Percentiles rank a stretch among this genome's conserved stretches.
phyloP scores from a whole-genome alignment of 2,329 filamentous ascomycete species.

The Alternaria angustiovoidea region DNA sequence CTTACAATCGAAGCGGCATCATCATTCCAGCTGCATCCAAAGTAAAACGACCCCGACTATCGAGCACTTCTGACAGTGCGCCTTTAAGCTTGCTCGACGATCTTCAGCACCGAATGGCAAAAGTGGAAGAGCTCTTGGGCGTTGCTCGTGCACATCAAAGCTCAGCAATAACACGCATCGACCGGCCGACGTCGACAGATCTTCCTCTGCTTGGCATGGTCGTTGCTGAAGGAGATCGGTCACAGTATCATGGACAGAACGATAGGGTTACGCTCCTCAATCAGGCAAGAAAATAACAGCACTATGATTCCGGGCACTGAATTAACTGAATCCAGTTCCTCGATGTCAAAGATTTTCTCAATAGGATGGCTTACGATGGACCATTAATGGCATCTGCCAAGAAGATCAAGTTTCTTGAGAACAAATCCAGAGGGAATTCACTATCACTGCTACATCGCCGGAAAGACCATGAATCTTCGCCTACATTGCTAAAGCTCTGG shows the following conservation, averaged over 20 bases:
- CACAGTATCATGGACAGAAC: slow-evolving; percentile 31
- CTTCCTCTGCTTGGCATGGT: slow-evolving; percentile 24
- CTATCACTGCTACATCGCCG: slow-evolving; percentile 14
- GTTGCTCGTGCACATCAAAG: slow-evolving; percentile 6
- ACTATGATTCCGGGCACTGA: background rate
- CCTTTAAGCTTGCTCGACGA: slow-evolving; percentile 19
- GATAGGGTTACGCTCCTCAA: slow-evolving; percentile 31
- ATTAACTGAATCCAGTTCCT: slow-evolving; percentile 24
- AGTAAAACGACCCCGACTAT: background rate
- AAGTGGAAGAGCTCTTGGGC: slow-evolving; percentile 30
- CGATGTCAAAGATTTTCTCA: slow-evolving; percentile 27
- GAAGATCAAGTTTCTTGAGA: slow-evolving; percentile 28
- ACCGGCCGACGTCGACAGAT: background rate
- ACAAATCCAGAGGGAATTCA: slow-evolving; percentile 20
- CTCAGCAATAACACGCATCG: background rate
- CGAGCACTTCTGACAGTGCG: background rate
- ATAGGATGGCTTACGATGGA: slow-evolving; percentile 21
- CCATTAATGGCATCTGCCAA: slow-evolving; percentile 25
- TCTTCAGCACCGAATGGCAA: slow-evolving; percentile 27
- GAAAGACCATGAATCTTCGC: slow-evolving; percentile 19
- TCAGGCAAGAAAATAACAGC: slow-evolving; percentile 19
- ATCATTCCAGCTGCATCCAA: background rate
- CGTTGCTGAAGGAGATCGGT: slow-evolving; percentile 28
- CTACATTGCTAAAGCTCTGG: slow-evolving; percentile 28
- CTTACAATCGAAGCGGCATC: slow-evolving; percentile 16